A percentile compares a stretch with the other conserved stretches of the same genome.
phyloP scores from a whole-genome alignment of 345 rosid species.

The Crucihimalaya himalaica region DNA sequence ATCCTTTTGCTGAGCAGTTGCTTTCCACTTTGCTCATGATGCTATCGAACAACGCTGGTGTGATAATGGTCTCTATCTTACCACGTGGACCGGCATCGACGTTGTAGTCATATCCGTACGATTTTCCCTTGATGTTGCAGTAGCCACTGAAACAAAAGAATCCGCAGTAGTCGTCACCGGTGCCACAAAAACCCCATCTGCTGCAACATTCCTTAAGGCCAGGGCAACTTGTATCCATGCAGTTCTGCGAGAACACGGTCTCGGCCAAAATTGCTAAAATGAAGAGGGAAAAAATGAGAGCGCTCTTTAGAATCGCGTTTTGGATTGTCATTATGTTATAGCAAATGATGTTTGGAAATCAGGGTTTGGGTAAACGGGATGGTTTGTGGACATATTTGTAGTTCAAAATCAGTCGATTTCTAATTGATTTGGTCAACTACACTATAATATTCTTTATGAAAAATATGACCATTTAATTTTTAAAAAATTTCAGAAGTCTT shows the following conservation, averaged over 20 bases:
- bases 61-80: conserved; percentile 46
- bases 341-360: neutral
- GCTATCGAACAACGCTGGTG: conserved; percentile 45
- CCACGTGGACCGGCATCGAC: conserved; percentile 30
- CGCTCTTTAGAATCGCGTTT: neutral
- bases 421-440: conserved; percentile 4
- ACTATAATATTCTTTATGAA: neutral
- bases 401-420: neutral
- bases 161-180: conserved; percentile 19
- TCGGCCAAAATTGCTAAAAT: neutral
- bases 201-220: conserved; percentile 36
- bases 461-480: neutral
- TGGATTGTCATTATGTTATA: conserved; percentile 9
- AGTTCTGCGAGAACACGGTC: conserved; percentile 22
- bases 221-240: conserved; percentile 23
- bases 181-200: conserved; percentile 34
- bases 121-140: conserved; percentile 23
- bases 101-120: conserved; percentile 28
- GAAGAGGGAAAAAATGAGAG: neutral
- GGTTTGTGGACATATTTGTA: conserved; percentile 12
- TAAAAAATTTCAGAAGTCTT: neutral
- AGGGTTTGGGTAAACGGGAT: neutral
- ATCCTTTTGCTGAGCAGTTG: conserved; percentile 48
- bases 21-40: conserved; percentile 43
- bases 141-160: conserved; percentile 32